These are phyloP conservation scores for Trametes sp. DNA, from an alignment of 1,284 basidiomycete genomes.

Conservation along the genomic window DNA sequence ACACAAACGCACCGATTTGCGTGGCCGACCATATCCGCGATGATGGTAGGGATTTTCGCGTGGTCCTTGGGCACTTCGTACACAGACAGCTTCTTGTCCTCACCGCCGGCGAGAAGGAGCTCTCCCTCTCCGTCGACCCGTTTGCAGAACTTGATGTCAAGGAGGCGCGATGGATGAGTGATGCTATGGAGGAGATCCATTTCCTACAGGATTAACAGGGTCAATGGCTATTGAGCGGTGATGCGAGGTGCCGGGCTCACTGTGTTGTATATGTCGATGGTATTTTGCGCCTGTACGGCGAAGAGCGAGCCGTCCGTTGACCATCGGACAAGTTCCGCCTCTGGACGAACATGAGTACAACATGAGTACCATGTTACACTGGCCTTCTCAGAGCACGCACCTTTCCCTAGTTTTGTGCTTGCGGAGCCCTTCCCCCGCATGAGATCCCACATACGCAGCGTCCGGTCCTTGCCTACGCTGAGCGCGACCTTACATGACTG, in stretches of 20 bases:
- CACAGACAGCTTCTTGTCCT: constrained; percentile 84
- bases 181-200: constrained; percentile 69
- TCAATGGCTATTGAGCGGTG: too few relatives aligned
- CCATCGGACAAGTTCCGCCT: constrained; percentile 90
- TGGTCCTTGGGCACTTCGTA: constrained; percentile 63
- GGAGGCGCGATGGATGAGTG: constrained; percentile 79
- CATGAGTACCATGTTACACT: background rate
- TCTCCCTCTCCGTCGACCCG: constrained; percentile 62
- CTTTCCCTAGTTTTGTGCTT: constrained; percentile 87
- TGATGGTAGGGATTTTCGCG: constrained; percentile 52
- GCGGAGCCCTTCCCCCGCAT: constrained; percentile 93
- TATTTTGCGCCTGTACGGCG: constrained; percentile 78
- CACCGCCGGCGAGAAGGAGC: constrained; percentile 81
- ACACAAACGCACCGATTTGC: constrained; percentile 65
- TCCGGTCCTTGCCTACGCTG: constrained; percentile 90
- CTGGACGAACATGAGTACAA: too few relatives aligned
- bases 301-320: constrained; percentile 79
- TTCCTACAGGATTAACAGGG: constrained; percentile 27
- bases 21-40: constrained; percentile 77
- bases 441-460: constrained; percentile 97
- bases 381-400: constrained; percentile 51
- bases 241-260: constrained; percentile 52
- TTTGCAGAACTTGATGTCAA: constrained; percentile 78
- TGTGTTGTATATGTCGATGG: constrained; percentile 83
- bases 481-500: constrained; percentile 92